A percentile compares a stretch with the other conserved stretches of the same genome.
phyloP scores from a whole-genome alignment of 768 basidiomycete species.

The Phlebiopsis flavidoalba region DNA sequence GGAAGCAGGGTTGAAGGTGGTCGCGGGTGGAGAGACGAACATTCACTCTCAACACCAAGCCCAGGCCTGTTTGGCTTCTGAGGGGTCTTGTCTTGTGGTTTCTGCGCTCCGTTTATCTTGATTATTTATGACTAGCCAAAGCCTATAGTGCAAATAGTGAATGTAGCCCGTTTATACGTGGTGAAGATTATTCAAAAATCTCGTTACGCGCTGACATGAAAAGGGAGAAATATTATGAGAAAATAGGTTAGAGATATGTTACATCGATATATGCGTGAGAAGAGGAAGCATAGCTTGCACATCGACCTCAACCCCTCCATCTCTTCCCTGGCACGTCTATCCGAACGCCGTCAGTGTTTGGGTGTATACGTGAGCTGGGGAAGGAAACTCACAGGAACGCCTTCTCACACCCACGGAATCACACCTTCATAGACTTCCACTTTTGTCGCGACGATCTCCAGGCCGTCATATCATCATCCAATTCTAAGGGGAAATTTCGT shows the following conservation, averaged over 20 bases:
- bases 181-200: too few species aligned
- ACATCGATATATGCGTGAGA: not conserved
- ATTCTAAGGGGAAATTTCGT: conserved; percentile 34
- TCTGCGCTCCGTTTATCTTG: too few species aligned
- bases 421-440: conserved; percentile 50
- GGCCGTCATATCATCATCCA: conserved; percentile 62
- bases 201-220: not conserved
- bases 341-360: not conserved
- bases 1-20: not conserved
- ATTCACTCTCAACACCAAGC: not conserved
- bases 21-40: not conserved
- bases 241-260: not conserved
- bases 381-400: conserved; percentile 51
- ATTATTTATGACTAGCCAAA: too few species aligned
- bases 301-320: conserved; percentile 35
- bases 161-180: too few species aligned
- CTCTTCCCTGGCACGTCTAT: conserved; percentile 40
- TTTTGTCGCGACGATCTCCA: conserved; percentile 46
- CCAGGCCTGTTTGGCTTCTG: not conserved
- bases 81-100: not conserved
- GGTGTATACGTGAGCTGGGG: not conserved
- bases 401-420: conserved; percentile 52
- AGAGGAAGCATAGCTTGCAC: not conserved
- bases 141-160: too few species aligned
- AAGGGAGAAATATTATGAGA: not conserved